Evolutionary conservation across 208 protist genomes (phyloP).

Genomic region (Blastocrithidia nonstop): DNA sequence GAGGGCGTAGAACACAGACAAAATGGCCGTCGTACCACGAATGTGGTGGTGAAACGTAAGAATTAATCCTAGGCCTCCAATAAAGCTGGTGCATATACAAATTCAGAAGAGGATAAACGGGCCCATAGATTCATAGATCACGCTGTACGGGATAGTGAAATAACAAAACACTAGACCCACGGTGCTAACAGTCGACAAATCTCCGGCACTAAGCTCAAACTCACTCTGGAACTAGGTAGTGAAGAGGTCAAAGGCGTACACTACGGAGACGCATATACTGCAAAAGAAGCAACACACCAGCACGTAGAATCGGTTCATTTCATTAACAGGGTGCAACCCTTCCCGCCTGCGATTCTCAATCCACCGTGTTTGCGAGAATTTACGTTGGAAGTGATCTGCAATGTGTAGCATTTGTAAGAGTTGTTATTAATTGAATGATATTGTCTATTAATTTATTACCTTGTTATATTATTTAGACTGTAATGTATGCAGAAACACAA

Average conservation of each 20-base stretch:
- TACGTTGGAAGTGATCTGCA: background rate
- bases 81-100: constrained; percentile 9
- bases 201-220: constrained; percentile 23
- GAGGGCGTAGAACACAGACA: constrained; percentile 48
- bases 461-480: too few species aligned
- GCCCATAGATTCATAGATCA: constrained; percentile 35
- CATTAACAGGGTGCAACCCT: constrained; percentile 24
- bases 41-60: constrained; percentile 20
- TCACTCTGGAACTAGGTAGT: constrained; percentile 17
- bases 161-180: constrained; percentile 61
- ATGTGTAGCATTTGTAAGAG: too few species aligned
- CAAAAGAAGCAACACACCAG: constrained; percentile 56
- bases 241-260: constrained; percentile 59
- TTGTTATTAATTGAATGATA: too few species aligned
- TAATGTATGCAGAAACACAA: too few species aligned
- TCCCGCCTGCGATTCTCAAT: constrained; percentile 15
- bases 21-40: constrained; percentile 22
- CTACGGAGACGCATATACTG: constrained; percentile 37
- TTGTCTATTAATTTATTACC: too few species aligned
- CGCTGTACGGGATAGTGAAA: constrained; percentile 42
- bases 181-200: constrained; percentile 52
- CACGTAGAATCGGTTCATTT: constrained; percentile 34
- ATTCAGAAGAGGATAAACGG: constrained; percentile 25
- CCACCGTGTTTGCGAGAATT: constrained; percentile 21
- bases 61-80: constrained; percentile 21